A percentile compares a stretch with the other conserved stretches of the same genome.
Evolutionary conservation across 345 rosid species (phyloP).

Genomic region (Psidium friedrichsthalianum): DNA sequence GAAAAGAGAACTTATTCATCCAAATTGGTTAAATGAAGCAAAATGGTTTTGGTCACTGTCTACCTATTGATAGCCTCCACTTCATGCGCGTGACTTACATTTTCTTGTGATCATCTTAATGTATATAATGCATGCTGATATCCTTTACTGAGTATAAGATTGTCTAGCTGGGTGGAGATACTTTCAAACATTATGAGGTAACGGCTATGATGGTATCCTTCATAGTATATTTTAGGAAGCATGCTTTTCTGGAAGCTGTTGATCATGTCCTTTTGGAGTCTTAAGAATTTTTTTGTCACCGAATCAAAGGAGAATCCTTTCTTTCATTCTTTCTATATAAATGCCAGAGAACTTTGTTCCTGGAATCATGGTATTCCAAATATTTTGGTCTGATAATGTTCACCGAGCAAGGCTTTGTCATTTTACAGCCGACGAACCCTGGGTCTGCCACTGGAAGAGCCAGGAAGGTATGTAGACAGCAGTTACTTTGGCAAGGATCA

Average conservation of each 20-base stretch:
- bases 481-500: slow-evolving; percentile 83
- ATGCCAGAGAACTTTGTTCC: not conserved
- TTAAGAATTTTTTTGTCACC: not conserved
- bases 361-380: not conserved
- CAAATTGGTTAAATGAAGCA: not conserved
- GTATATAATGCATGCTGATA: not conserved
- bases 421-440: slow-evolving; percentile 65
- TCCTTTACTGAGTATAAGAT: not conserved
- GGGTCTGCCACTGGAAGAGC: slow-evolving; percentile 89
- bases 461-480: slow-evolving; percentile 72
- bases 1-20: not conserved
- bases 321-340: not conserved
- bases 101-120: not conserved
- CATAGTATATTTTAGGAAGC: not conserved
- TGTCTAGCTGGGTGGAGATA: not conserved
- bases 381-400: not conserved
- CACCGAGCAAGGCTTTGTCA: not conserved
- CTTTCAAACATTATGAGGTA: not conserved
- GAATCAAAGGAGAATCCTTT: not conserved
- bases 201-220: not conserved
- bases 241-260: not conserved
- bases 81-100: not conserved
- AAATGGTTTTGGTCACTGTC: not conserved
- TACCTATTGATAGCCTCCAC: not conserved
- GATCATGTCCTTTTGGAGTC: not conserved